Evolutionary conservation across 257 asterid species (phyloP), one percentile per base, ranked within the genome.

Genomic region (Prunella vulgaris): DNA sequence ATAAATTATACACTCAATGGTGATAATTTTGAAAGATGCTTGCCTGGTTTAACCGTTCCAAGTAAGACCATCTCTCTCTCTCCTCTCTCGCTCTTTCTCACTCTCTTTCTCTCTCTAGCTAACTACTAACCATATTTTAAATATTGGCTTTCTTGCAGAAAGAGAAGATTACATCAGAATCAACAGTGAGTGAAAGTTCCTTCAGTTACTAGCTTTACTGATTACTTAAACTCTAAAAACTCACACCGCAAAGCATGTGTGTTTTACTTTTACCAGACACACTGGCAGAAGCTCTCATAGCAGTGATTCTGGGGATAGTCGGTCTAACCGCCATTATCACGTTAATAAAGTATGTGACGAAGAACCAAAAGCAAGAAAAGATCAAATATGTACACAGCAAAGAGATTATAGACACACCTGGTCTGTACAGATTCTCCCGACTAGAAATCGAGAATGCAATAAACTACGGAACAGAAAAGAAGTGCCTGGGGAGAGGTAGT

Each of bases 401-500:
- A 67, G 84, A 80, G 40, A 38, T 70, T 0, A 53, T 77, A 22
- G 81, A 73, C 60, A 64, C 79, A 42, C 74, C 92, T 0, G 85
- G 92, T 3, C 86, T 88, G 25, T 90, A 90, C 64, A 77, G 84
- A 28, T 90, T 90, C 86, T 83, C 97, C 0, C 82, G 81, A 74
- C 80, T 85, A 13, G 97, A 90, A 82, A 84, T 90, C 13, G 84
- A 83, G 60, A 85, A 80, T 0, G 95, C 96, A 2, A 81, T 88
- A 1, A 79, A 78, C 74, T 80, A 79, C 35, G 78, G 80, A 0
- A 53, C 38, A 1, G 89, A 82, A 69, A 88, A 79, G 80, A 78
- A 69, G 65, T 83, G 74, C 77, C 82, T 88, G 0, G 97, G 95
- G 62, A 83, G 92, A n/a, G 97, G 97, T 42, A 88, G 97, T 65